These are phyloP conservation scores for Blastocystis hominis DNA, from an alignment of 352 stramenopile genomes.

Conservation along the genomic window DNA sequence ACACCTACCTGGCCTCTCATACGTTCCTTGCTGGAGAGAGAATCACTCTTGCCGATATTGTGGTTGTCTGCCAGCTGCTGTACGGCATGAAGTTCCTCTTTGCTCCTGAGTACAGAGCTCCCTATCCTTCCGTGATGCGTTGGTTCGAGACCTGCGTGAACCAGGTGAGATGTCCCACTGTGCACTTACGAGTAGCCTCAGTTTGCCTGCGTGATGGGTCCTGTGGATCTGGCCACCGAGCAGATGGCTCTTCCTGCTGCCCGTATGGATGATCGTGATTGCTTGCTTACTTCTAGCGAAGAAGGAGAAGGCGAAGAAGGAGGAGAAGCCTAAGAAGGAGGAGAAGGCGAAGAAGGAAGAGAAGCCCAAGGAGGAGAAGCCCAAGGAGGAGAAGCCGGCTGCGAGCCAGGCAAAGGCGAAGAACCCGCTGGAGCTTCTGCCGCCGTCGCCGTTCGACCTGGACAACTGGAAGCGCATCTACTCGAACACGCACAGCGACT, in stretches of 20 bases:
- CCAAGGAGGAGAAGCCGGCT: conserved; percentile 60
- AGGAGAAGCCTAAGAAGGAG: too few relatives aligned
- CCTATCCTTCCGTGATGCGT: conserved; percentile 73
- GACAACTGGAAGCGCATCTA: conserved; percentile 83
- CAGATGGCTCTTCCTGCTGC: conserved; percentile 59
- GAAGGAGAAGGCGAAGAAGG: conserved; percentile 56
- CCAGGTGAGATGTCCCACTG: conserved; percentile 62
- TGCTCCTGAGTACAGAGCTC: conserved; percentile 75
- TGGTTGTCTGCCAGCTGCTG: conserved; percentile 72
- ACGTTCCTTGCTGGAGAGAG: conserved; percentile 81
- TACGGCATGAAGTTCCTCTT: conserved; percentile 86
- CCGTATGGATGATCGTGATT: background rate
- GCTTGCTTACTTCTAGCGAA: conserved; percentile 23
- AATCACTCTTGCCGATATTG: conserved; percentile 84
- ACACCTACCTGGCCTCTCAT: conserved; percentile 75
- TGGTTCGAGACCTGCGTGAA: conserved; percentile 86
- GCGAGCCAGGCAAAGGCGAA: conserved; percentile 67
- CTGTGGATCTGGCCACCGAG: conserved; percentile 74
- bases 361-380: too few relatives aligned
- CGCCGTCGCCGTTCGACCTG: conserved; percentile 72
- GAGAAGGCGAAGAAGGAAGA: too few relatives aligned
- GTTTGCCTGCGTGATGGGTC: conserved; percentile 79
- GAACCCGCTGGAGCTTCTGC: conserved; percentile 76
- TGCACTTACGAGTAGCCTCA: conserved; percentile 62
- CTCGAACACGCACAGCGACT: conserved; percentile 72